A percentile compares a stretch with the other conserved stretches of the same genome.
These are phyloP conservation scores for Chaetomium sp. DNA, from an alignment of 2,329 filamentous ascomycete species.

Conservation along the genomic window DNA sequence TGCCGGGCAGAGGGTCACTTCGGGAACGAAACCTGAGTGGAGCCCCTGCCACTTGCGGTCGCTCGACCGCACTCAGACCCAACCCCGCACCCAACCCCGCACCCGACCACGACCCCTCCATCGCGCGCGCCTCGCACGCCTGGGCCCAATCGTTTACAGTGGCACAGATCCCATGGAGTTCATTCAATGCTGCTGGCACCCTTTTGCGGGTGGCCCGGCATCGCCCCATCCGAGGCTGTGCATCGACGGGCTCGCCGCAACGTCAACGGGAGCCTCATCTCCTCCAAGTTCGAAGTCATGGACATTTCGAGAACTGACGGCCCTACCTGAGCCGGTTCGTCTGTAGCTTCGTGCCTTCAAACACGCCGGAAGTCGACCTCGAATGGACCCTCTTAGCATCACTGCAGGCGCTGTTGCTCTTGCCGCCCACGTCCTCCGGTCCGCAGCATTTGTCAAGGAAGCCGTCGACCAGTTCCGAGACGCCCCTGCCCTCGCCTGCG, in stretches of 20 bases:
- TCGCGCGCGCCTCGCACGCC: no score
- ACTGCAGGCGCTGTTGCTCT: background rate
- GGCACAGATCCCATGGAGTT: no score
- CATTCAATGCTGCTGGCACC: no score
- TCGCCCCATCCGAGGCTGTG: background rate
- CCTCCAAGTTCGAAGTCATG: background rate
- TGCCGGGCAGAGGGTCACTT: no score
- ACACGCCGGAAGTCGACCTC: background rate
- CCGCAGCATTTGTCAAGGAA: constrained; percentile 1
- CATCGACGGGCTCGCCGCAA: background rate
- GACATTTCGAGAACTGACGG: background rate
- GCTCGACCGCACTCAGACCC: no score
- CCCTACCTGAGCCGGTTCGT: background rate
- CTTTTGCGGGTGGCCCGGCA: background rate
- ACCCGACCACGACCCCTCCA: no score
- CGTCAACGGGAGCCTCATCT: background rate
- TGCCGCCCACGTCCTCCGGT: constrained; percentile 3
- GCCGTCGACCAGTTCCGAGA: constrained; percentile 6
- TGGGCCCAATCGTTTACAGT: no score
- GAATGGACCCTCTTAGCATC: background rate
- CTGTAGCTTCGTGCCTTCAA: background rate
- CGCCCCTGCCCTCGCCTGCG: background rate
- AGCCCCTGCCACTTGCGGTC: no score
- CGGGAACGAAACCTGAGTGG: background rate
- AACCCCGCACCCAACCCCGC: background rate